Percentiles rank a stretch among this genome's conserved stretches.
Conservation (phyloP, 2,329 filamentous ascomycete species). For the Cryphonectria japonica region DNA sequence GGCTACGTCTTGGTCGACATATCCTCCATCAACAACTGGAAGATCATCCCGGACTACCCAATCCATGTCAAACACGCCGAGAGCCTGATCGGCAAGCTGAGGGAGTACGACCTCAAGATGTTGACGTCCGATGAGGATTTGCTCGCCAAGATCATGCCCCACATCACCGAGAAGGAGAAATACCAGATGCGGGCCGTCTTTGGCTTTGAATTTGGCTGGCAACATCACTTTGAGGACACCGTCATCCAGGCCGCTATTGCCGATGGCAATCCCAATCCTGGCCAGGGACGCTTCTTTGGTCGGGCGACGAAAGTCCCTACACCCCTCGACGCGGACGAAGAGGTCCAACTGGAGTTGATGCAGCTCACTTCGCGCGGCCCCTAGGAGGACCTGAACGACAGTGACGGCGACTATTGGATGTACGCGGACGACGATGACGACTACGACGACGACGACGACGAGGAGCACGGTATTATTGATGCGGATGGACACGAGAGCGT, state of each 20-base stretch:
- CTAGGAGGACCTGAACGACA: slow-evolving; percentile 15
- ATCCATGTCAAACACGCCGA: slow-evolving; percentile 25
- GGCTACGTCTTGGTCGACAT: slow-evolving; percentile 58
- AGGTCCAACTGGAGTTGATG: slow-evolving; percentile 8
- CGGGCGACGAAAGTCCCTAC: slow-evolving; percentile 16
- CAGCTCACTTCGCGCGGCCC: slow-evolving; percentile 9
- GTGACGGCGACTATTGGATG: background rate
- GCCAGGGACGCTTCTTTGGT: slow-evolving; percentile 47
- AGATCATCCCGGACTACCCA: slow-evolving; percentile 37
- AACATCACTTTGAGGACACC: slow-evolving; percentile 38
- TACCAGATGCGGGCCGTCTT: slow-evolving; percentile 38
- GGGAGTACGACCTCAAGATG: slow-evolving; percentile 37
- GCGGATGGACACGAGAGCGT: background rate
- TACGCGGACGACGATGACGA: background rate
- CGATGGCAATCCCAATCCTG: slow-evolving; percentile 43
- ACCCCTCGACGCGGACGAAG: slow-evolving; percentile 29
- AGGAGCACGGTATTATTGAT: slow-evolving; percentile 3
- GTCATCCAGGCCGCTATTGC: slow-evolving; percentile 39
- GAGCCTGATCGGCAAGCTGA: slow-evolving; percentile 24
- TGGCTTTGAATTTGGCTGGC: slow-evolving; percentile 45
- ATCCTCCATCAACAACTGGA: slow-evolving; percentile 42
- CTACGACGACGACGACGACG: background rate
- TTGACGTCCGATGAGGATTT: slow-evolving; percentile 43
- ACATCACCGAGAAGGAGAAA: slow-evolving; percentile 38
- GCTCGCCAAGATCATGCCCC: slow-evolving; percentile 41